These are phyloP conservation scores for Aristolochia fimbriata DNA, from an alignment of 164 flowering plant species.

Conservation along the genomic window DNA sequence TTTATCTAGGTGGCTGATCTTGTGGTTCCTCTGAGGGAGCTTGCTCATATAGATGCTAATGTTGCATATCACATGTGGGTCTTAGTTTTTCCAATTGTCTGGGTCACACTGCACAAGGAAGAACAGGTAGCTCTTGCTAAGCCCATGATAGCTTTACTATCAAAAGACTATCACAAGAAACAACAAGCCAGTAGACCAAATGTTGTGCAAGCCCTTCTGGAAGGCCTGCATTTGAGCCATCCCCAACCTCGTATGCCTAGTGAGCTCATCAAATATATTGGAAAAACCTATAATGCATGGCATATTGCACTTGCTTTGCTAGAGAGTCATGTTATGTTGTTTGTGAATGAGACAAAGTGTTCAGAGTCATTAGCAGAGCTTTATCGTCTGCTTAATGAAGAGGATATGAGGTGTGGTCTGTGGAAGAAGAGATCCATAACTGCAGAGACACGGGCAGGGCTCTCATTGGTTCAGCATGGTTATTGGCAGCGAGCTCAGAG, in stretches of 20 bases:
- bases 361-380: slow-evolving; percentile 96
- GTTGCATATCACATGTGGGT: slow-evolving; percentile 99
- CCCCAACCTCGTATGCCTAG: slow-evolving; percentile 99
- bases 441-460: slow-evolving; percentile 93
- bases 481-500: slow-evolving; percentile 96
- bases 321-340: slow-evolving; percentile 94
- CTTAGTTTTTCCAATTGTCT: slow-evolving; percentile 96
- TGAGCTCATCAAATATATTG: slow-evolving; percentile 93
- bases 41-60: slow-evolving; percentile 93
- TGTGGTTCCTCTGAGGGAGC: slow-evolving; percentile 78
- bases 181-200: slow-evolving; percentile 87
- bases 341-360: slow-evolving; percentile 84
- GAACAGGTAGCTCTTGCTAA: slow-evolving; percentile 89
- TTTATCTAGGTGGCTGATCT: slow-evolving; percentile 77
- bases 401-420: slow-evolving; percentile 97
- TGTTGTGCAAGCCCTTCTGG: slow-evolving; percentile 97
- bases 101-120: slow-evolving; percentile 88
- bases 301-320: slow-evolving; percentile 79
- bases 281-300: slow-evolving; percentile 99
- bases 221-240: slow-evolving; percentile 97
- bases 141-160: slow-evolving; percentile 86
- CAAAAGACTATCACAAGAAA: slow-evolving; percentile 92
- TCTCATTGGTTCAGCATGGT: slow-evolving; percentile 97
- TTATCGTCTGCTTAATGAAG: slow-evolving; percentile 92
- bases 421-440: slow-evolving; percentile 89